Evolutionary conservation across 805 yeast species (phyloP), one percentile per base, ranked within the genome.

Genomic region (Yarrowia keelungensis): DNA sequence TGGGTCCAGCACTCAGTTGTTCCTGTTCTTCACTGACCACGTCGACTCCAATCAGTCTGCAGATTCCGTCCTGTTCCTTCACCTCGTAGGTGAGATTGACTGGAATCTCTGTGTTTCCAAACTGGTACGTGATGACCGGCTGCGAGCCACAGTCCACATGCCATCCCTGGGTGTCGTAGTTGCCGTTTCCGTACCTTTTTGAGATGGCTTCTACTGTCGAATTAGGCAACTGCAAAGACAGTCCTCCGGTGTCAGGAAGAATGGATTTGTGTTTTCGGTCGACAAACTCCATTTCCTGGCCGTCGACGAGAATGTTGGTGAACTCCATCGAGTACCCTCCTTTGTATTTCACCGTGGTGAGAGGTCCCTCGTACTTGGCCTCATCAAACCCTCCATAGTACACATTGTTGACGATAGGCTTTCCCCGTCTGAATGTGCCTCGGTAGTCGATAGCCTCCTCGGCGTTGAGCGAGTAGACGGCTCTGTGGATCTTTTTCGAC

Each of bases 341-440:
- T 36, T 54, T 41, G 61, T 54, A 54, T 2, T 54, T 41, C 8
- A 54, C 61, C 1, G 46, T 54, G 36, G 61, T 54, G 36, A 54
- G 36, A 19, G 61, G 61, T 2, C 61, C 61, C 61, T 54, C 61
- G 22, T 54, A 54, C 61, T 54, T 54, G 14, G 45, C 46, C 0
- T 26, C 10, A 12, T 54, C 61, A 11, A 39, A 54, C 19, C 61
- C 61, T 8, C 61, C 61, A 15, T 54, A 54, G 15, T 39, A 41
- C 38, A 54, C 61, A 8, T 54, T 54, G 22, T 54, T 54, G 38
- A 54, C 61, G 14, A 41, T 54, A 15, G 46, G 61, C 3, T 54
- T 54, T 7, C 61, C 61, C 9, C 11, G 11, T 2, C 61, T 38
- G 5, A 41, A 54, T 2, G 45, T 22, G 8, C 61, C 61, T 5